phyloP scores from a whole-genome alignment of 495 filamentous ascomycete species.

The Penicillium daleae region DNA sequence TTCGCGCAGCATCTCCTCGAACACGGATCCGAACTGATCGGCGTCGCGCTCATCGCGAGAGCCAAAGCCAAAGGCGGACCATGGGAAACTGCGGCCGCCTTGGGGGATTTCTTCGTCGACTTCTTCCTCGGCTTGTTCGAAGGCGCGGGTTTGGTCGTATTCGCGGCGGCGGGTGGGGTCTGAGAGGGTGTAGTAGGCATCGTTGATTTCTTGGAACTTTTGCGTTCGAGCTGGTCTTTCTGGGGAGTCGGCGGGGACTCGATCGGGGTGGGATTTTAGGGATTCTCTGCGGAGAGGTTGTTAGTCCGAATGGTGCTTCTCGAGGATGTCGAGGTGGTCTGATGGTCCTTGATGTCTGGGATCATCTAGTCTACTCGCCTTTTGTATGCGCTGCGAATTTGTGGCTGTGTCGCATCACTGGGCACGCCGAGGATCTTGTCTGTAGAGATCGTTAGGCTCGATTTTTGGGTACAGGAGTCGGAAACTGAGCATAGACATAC shows the following conservation, averaged over 20 bases:
- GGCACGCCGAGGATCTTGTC: constrained; percentile 74
- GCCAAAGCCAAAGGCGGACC: constrained; percentile 65
- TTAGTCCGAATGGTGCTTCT: not conserved
- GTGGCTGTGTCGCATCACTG: constrained; percentile 72
- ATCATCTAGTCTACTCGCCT: constrained; percentile 49
- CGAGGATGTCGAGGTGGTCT: not conserved
- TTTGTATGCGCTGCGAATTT: constrained; percentile 96
- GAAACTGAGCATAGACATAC: constrained; percentile 14
- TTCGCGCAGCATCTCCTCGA: constrained; percentile 98
- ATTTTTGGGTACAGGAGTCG: not conserved
- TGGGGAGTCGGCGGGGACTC: constrained; percentile 81
- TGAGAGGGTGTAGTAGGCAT: constrained; percentile 95
- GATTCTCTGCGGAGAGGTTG: constrained; percentile 65
- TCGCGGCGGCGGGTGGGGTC: constrained; percentile 79
- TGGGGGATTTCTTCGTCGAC: constrained; percentile 63
- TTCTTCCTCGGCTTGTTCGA: constrained; percentile 54
- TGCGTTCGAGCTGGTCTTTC: constrained; percentile 82
- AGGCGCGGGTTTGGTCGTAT: constrained; percentile 76
- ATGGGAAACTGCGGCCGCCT: constrained; percentile 57
- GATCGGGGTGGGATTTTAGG: constrained; percentile 91
- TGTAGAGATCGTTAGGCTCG: constrained; percentile 25
- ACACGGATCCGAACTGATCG: constrained; percentile 86
- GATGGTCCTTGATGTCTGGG: not conserved
- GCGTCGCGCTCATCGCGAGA: constrained; percentile 57
- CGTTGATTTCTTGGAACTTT: constrained; percentile 94